Evolutionary conservation across 2,329 filamentous ascomycete genomes (phyloP).

Genomic region (Exophiala spinifera): DNA sequence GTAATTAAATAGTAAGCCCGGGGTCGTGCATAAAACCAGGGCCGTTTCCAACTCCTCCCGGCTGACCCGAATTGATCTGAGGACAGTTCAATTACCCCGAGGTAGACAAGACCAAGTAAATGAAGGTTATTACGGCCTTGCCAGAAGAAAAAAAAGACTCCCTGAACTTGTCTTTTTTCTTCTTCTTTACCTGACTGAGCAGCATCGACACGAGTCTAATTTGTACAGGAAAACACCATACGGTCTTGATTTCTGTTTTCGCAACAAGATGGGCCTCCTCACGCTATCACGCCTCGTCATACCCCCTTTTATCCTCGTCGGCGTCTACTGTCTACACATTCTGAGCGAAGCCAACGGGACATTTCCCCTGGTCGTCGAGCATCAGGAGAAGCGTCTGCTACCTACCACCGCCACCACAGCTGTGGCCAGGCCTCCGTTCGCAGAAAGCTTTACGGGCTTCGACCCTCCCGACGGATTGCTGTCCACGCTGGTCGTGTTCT

Average conservation of each 20-base stretch:
- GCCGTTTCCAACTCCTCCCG: no score
- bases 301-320: constrained; percentile 11
- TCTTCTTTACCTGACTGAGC: no score
- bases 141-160: no score
- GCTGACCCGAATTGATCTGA: no score
- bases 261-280: constrained; percentile 13
- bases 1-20: no score
- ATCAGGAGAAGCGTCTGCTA: constrained; percentile 1
- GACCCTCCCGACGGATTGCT: constrained; percentile 35
- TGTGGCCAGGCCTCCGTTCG: constrained; percentile 13
- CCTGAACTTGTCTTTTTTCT: no score
- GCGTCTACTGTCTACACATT: constrained; percentile 7
- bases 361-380: constrained; percentile 3
- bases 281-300: constrained; percentile 2
- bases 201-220: background rate
- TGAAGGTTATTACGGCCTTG: no score
- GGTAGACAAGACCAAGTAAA: no score
- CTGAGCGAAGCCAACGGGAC: constrained; percentile 7
- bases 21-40: no score
- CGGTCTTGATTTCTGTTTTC: background rate
- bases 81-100: no score
- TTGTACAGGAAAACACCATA: background rate
- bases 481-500: constrained; percentile 36
- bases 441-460: constrained; percentile 38
- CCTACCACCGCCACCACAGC: background rate